phyloP scores from a whole-genome alignment of 73 alveolate genomes.

The Loxodes magnus region DNA sequence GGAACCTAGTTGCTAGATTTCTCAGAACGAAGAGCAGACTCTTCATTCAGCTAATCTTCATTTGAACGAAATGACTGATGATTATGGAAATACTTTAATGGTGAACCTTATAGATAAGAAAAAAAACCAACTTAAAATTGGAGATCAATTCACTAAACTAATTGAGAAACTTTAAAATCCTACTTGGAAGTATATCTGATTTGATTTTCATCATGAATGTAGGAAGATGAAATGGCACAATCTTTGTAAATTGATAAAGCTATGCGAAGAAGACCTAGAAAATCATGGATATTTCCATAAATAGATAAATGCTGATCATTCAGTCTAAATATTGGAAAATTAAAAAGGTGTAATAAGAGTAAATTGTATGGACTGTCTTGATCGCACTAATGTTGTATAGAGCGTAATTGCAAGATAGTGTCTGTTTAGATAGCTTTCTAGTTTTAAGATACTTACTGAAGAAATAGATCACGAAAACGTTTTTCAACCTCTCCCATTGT shows the following conservation, averaged over 20 bases:
- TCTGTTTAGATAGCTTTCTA: slow-evolving; percentile 45
- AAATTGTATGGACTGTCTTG: slow-evolving; percentile 96
- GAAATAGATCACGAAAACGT: slow-evolving; percentile 25
- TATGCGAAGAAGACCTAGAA: too few species aligned
- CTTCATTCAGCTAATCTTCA: slow-evolving; percentile 21
- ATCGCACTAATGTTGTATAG: slow-evolving; percentile 94
- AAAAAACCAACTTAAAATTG: slow-evolving; percentile 29
- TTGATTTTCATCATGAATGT: slow-evolving; percentile 96
- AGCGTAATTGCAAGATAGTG: slow-evolving; percentile 67
- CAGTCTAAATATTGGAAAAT: too few species aligned
- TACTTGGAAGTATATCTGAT: slow-evolving; percentile 75
- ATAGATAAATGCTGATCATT: too few species aligned
- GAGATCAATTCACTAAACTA: slow-evolving; percentile 47
- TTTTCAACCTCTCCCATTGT: slow-evolving; percentile 65
- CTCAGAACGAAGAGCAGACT: slow-evolving; percentile 10
- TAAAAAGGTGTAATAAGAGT: slow-evolving; percentile 88
- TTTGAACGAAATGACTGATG: slow-evolving; percentile 26
- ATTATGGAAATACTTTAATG: slow-evolving; percentile 26
- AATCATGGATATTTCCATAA: too few species aligned
- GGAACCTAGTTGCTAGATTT: slow-evolving; percentile 26
- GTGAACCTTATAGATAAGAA: slow-evolving; percentile 51
- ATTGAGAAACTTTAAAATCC: slow-evolving; percentile 42
- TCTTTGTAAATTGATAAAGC: too few species aligned
- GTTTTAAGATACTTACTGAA: slow-evolving; percentile 33
- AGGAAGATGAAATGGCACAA: slow-evolving; percentile 90